These are phyloP conservation scores for Schizosaccharomyces octosporus DNA, from an alignment of 805 yeast genomes.

Conservation along the genomic window DNA sequence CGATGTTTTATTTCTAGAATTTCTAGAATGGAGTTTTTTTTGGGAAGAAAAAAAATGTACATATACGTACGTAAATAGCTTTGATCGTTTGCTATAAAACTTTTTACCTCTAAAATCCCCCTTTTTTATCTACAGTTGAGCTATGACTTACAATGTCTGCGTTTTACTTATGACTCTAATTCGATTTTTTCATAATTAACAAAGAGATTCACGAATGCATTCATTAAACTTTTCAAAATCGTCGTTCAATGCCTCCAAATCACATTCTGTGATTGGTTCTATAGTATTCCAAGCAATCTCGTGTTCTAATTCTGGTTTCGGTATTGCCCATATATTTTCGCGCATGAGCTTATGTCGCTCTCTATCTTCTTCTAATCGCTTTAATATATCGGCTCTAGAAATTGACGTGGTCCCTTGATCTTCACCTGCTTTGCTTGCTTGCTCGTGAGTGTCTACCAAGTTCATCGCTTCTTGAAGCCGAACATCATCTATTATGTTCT, in stretches of 20 bases:
- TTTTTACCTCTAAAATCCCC: no score
- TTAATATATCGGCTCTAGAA: slow-evolving; percentile 30
- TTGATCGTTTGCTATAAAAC: no score
- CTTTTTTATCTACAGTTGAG: no score
- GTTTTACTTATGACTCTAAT: neutral
- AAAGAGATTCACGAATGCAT: neutral
- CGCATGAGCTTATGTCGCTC: slow-evolving; percentile 64
- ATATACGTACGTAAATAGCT: no score
- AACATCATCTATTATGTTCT: slow-evolving; percentile 3
- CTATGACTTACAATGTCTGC: neutral
- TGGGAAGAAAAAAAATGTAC: no score
- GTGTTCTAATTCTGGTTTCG: slow-evolving; percentile 7
- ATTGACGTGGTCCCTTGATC: neutral
- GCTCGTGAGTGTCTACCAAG: slow-evolving; percentile 5
- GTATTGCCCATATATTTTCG: slow-evolving; percentile 53
- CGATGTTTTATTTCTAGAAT: no score
- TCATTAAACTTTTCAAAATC: slow-evolving; percentile 4
- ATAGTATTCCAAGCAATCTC: slow-evolving; percentile 8
- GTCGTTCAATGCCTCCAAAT: slow-evolving; percentile 6
- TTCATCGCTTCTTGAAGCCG: slow-evolving; percentile 7
- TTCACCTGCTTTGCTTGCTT: neutral
- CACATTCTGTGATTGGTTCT: slow-evolving; percentile 8
- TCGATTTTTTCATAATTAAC: no score
- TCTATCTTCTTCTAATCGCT: slow-evolving; percentile 77
- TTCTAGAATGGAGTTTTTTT: no score